Conservation (phyloP, 2,329 filamentous ascomycete species). For the Neodidymelliopsis sp. region DNA sequence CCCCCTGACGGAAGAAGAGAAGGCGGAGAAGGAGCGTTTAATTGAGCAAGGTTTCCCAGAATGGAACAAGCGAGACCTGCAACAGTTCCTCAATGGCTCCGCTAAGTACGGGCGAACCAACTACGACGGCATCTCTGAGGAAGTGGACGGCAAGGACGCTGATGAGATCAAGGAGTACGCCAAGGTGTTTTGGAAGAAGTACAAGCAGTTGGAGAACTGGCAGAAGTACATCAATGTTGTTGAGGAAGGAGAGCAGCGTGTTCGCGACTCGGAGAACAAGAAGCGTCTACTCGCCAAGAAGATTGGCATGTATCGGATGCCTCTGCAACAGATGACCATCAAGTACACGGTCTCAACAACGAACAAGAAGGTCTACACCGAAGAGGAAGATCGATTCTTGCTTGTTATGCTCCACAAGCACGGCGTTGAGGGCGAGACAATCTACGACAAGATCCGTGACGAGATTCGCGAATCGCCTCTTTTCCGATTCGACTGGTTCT, state of each 20-base stretch:
- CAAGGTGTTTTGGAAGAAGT: constrained; percentile 95
- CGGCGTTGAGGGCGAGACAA: constrained; percentile 86
- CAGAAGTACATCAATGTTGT: constrained; percentile 88
- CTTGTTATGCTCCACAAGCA: constrained; percentile 92
- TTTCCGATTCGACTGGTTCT: constrained; percentile 99
- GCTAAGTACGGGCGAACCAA: constrained; percentile 90
- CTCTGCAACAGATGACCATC: constrained; percentile 96
- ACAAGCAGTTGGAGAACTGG: constrained; percentile 88
- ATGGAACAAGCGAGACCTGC: constrained; percentile 98
- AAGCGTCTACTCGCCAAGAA: constrained; percentile 94
- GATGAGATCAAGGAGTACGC: constrained; percentile 90
- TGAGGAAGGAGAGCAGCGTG: constrained; percentile 90
- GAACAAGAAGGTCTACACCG: constrained; percentile 99
- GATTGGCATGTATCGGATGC: constrained; percentile 95
- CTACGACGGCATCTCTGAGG: constrained; percentile 83
- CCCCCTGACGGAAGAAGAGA: constrained; percentile 86
- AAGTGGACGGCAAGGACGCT: constrained; percentile 88
- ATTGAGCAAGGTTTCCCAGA: constrained; percentile 86
- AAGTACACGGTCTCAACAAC: constrained; percentile 99
- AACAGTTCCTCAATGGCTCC: constrained; percentile 96
- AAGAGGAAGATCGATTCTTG: constrained; percentile 96
- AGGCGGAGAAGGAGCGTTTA: constrained; percentile 82
- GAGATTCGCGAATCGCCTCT: constrained; percentile 94
- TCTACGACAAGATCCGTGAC: constrained; percentile 95
- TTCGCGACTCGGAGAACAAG: constrained; percentile 88